Evolutionary conservation across 495 filamentous ascomycete genomes (phyloP), one percentile per base, ranked within the genome.

Genomic region (Neurospora sp.): DNA sequence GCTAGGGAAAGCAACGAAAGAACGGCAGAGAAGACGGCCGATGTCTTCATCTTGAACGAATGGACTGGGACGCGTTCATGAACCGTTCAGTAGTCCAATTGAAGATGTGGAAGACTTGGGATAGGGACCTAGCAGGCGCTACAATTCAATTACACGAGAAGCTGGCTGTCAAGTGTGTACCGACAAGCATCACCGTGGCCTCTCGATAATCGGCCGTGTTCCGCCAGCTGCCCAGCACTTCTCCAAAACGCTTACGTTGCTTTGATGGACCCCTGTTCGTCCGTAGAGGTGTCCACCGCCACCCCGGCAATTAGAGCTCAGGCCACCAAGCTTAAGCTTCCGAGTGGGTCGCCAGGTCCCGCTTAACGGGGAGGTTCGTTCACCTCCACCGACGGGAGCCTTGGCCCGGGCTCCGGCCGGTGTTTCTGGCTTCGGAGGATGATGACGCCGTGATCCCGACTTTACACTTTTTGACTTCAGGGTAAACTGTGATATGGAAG

Each of bases 41-140:
- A 80, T 75, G 84, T 81, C 85, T 84, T 88, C 87, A 88, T 88
- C 61, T 80, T 86, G 84, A 79, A 81, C 71, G 70, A 71, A 71
- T 72, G 70, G 74, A 73, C 71, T 74, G 74, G 70, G 76, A 73
- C 75, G 75, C 76, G 80, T 79, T 83, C 81, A 83, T 84, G 75
- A 83, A 84, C 73, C 22, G 72, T 72, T 59, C 38, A 39, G 10
- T 39, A 39, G 71, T 59, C 72, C 75, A 75, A 75, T 76, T 78
- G 72, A 45, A 39, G 16, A 41, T 48, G 39, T 38, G 68, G 39
- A 41, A 22, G 44, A 76, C 8, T 65, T 40, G 68, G 44, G 10
- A 69, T 41, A 38, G 70, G 42, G 73, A 16, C 39, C 70, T 65
- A 35, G 53, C 53, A 35, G 53, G 53, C 14, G 53, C 53, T 35